Base-by-base conservation (phyloP, 1,139 yeast species). In the Yamadazyma trypodendri region DNA sequence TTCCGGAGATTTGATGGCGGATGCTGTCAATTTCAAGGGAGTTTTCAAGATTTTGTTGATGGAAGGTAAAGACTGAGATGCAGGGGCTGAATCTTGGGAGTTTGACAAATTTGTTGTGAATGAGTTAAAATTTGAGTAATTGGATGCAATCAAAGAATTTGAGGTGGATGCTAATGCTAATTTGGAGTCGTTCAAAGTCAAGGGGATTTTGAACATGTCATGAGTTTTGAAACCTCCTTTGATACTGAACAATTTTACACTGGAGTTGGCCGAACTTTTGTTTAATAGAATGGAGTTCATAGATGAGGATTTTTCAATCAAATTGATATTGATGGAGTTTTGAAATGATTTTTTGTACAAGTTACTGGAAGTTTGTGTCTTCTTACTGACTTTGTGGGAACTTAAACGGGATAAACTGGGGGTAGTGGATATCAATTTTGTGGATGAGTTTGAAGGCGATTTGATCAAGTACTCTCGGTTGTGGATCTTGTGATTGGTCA, bases 31-130 rank as follows among this genome's bases (percentile, higher is more conserved):
- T 56, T 51, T 66, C 61, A 45, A 69, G 23, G 77, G 77, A 2
- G 77, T 71, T 43, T 68, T 68, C 50, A 71, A 62, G 36, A 71
- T 70, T 45, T 68, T 70, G 45, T 65, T 66, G 38, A 71, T 70
- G 20, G 75, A 57, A 18, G 77, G 77, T 37, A 66, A 55, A 17
- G 45, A 38, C 29, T 42, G 29, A 9, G 31, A 24, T 22, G 22
- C 34, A 10, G 8, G 14, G 11, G 28, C 8, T 14, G 34, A 9
- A 10, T 24, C 31, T 14, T 17, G 31, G 8, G 31, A 28, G 12
- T 25, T 32, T 11, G 35, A 32, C 17, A 33, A 22, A 15, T 33
- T 33, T 18, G 31, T 32, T n/a, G 35, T 24, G 24, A 32, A 32
- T 10, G 35, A 32, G n/a, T 32, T 32, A 9, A 33, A 24, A 33